Conservation (phyloP, 345 rosid genomes). For the Salix koriyanagi region DNA sequence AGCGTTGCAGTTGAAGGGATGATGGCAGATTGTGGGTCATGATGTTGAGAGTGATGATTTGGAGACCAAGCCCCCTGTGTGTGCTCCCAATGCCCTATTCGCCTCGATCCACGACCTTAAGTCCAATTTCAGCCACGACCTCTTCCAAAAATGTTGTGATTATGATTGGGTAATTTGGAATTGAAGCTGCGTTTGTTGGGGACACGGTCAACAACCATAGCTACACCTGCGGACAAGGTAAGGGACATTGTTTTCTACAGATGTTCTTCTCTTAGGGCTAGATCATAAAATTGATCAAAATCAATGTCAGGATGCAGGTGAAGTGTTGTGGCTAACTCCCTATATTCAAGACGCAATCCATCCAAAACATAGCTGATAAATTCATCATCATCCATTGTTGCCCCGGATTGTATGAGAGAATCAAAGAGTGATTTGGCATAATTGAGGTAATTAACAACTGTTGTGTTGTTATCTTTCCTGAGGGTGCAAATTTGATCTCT, state of each 20-base stretch:
- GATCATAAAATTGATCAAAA: background rate
- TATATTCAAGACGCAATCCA: background rate
- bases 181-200: fast-evolving
- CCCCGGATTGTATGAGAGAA: background rate
- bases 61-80: too few relatives aligned
- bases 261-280: background rate
- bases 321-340: background rate
- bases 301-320: background rate
- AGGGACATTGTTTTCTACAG: background rate
- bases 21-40: too few relatives aligned
- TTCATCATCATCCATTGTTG: background rate
- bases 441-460: too few relatives aligned
- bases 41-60: too few relatives aligned
- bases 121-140: background rate
- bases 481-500: background rate
- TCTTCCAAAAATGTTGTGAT: background rate
- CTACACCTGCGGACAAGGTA: background rate
- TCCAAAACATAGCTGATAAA: too few relatives aligned
- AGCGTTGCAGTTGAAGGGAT: too few relatives aligned
- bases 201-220: background rate
- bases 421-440: background rate
- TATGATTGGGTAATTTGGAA: background rate
- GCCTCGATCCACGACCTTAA: too few relatives aligned
- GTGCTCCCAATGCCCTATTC: too few relatives aligned
- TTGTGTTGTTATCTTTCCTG: background rate